These are phyloP conservation scores for Saccharomyces hybrid DNA, from an alignment of 1,139 yeast species.

Conservation along the genomic window DNA sequence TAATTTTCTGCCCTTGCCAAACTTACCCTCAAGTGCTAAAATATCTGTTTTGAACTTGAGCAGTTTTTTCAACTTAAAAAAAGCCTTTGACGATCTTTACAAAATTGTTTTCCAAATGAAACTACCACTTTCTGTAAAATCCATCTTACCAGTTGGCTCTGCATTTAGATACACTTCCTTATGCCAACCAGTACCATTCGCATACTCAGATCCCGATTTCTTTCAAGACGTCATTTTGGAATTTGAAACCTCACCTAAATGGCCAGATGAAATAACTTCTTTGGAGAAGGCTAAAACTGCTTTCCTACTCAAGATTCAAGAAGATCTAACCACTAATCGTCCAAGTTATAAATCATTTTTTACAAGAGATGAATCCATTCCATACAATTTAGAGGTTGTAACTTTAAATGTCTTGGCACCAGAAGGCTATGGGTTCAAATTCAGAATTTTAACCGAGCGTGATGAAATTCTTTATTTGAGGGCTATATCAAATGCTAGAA, in stretches of 20 bases:
- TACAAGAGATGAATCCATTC: slow-evolving; percentile 57
- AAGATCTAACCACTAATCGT: slow-evolving; percentile 40
- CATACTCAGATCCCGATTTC: slow-evolving; percentile 67
- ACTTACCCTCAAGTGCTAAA: slow-evolving; percentile 47
- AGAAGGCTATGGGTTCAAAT: slow-evolving; percentile 76
- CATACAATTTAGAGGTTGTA: slow-evolving; percentile 53
- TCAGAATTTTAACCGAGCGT: slow-evolving; percentile 70
- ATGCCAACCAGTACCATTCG: slow-evolving; percentile 77
- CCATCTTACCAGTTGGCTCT: slow-evolving; percentile 65
- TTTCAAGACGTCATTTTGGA: slow-evolving; percentile 76
- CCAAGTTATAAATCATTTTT: slow-evolving; percentile 53
- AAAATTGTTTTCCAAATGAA: slow-evolving; percentile 41
- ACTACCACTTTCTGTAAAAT: slow-evolving; percentile 65
- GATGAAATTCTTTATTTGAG: slow-evolving; percentile 69
- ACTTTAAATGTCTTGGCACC: slow-evolving; percentile 67
- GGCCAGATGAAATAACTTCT: slow-evolving; percentile 91
- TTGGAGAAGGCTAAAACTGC: slow-evolving; percentile 88
- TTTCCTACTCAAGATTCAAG: slow-evolving; percentile 66
- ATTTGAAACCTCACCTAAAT: slow-evolving; percentile 81
- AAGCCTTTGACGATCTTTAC: slow-evolving; percentile 60
- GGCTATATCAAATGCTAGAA: slow-evolving; percentile 54
- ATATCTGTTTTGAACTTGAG: slow-evolving; percentile 46
- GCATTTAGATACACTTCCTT: slow-evolving; percentile 68
- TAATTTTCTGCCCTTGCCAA: slow-evolving; percentile 50
- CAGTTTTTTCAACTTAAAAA: slow-evolving; percentile 50